Evolutionary conservation across 805 yeast species (phyloP).

Genomic region (Lipomyces yamanashiensis): DNA sequence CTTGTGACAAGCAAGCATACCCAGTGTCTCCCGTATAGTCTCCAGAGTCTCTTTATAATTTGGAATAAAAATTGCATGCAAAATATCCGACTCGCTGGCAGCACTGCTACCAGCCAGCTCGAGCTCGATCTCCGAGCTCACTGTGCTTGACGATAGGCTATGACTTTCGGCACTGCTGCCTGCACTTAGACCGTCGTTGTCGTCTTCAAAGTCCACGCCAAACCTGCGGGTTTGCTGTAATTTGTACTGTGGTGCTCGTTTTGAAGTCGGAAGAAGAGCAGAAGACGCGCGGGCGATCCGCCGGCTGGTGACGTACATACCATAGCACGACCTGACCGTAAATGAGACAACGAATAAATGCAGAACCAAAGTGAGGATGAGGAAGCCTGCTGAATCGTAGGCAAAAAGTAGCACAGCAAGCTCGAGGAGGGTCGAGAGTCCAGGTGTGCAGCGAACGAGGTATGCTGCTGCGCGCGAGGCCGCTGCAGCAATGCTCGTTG

Average conservation of each 20-base stretch:
- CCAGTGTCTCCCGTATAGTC: slow-evolving; percentile 34
- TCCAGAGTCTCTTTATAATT: slow-evolving; percentile 31
- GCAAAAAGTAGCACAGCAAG: slow-evolving; percentile 1
- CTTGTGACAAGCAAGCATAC: slow-evolving; percentile 32
- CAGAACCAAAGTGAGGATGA: slow-evolving; percentile 15
- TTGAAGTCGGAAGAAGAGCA: too few relatives aligned
- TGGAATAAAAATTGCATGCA: slow-evolving; percentile 36
- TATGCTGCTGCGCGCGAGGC: slow-evolving; percentile 1
- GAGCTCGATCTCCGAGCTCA: not conserved
- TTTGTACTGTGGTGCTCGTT: not conserved
- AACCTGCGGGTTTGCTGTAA: not conserved
- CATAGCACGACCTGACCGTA: slow-evolving; percentile 33
- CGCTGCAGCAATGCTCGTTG: slow-evolving; percentile 8
- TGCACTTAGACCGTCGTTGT: not conserved
- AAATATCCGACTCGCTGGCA: not conserved
- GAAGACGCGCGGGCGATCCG: not conserved
- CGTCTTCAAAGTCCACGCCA: not conserved
- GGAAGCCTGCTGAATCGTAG: not conserved
- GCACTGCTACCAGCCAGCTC: not conserved
- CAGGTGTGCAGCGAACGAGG: slow-evolving; percentile 21
- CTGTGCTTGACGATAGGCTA: not conserved
- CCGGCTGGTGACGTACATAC: slow-evolving; percentile 23
- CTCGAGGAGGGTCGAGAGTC: slow-evolving; percentile 21
- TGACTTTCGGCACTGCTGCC: not conserved
- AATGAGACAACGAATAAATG: slow-evolving; percentile 32